Evolutionary conservation across 2,329 filamentous ascomycete genomes (phyloP).

Genomic region (Bipolaris sorokiniana): DNA sequence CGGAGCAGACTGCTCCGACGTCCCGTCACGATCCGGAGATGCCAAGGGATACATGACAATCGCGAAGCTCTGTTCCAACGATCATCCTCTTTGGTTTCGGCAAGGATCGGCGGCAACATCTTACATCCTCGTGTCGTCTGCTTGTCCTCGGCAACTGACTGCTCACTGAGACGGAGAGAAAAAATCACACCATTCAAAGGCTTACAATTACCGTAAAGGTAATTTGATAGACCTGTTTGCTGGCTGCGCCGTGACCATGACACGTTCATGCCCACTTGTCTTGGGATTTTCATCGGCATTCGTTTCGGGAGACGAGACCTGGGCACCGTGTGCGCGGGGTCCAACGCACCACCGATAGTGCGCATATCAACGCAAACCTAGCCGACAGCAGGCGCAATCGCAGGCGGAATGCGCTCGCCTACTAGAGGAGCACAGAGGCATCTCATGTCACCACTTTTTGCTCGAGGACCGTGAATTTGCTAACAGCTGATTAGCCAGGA

Average conservation of each 20-base stretch:
- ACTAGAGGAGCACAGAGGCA: background rate
- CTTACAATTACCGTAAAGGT: constrained; percentile 2
- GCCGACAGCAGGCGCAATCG: constrained; percentile 17
- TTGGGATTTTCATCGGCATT: constrained; percentile 14
- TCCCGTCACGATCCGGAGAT: constrained; percentile 18
- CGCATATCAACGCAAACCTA: constrained; percentile 21
- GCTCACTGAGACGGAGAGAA: background rate
- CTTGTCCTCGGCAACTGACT: constrained; percentile 2
- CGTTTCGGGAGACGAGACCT: constrained; percentile 8
- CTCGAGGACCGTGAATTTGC: constrained; percentile 17
- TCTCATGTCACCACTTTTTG: constrained; percentile 14
- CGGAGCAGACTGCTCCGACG: background rate
- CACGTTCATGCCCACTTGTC: constrained; percentile 8
- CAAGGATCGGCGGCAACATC: constrained; percentile 27
- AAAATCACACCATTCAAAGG: constrained; percentile 1
- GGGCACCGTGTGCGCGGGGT: constrained; percentile 20
- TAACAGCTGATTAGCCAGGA: constrained; percentile 41
- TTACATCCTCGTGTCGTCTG: constrained; percentile 9
- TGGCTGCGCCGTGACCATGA: constrained; percentile 11
- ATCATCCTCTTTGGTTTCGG: constrained; percentile 16
- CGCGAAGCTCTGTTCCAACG: constrained; percentile 17
- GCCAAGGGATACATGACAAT: constrained; percentile 29
- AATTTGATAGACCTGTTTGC: constrained; percentile 6
- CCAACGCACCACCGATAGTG: constrained; percentile 27
- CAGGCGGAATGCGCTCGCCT: background rate